phyloP scores from a whole-genome alignment of 495 filamentous ascomycete species.

The Trichoderma asperelloides region DNA sequence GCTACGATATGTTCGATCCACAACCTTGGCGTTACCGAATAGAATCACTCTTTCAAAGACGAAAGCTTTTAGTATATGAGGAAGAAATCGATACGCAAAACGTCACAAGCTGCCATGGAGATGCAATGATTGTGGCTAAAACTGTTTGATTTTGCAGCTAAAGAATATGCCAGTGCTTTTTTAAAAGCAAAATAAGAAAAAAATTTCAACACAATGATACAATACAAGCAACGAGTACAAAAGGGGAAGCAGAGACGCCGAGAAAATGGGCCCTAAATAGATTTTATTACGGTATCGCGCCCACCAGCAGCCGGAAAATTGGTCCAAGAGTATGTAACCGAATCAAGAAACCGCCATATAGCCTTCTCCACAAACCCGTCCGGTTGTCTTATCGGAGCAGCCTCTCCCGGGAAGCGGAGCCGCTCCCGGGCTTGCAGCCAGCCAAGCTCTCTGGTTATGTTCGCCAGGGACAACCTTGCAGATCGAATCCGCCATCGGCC shows the following conservation, averaged over 20 bases:
- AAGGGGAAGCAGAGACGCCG: background rate
- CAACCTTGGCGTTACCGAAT: background rate
- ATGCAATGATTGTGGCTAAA: background rate
- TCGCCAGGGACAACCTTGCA: background rate
- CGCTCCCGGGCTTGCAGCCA: background rate
- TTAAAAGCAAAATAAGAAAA: background rate
- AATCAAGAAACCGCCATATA: background rate
- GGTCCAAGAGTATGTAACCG: background rate
- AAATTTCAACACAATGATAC: background rate
- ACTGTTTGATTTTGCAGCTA: background rate
- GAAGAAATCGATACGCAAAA: background rate
- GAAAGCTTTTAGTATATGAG: background rate
- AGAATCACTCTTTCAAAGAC: background rate
- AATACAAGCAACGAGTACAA: background rate
- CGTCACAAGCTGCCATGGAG: background rate
- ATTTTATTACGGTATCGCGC: background rate
- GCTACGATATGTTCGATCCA: background rate
- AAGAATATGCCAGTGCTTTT: background rate
- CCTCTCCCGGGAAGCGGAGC: background rate
- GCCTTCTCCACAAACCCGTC: background rate
- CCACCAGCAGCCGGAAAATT: background rate
- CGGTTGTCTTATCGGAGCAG: background rate
- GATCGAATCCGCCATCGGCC: background rate
- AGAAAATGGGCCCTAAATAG: too few relatives aligned
- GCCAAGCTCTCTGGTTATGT: background rate